Conservation (phyloP, 768 basidiomycete species). For the Punctularia strigosozonata region DNA sequence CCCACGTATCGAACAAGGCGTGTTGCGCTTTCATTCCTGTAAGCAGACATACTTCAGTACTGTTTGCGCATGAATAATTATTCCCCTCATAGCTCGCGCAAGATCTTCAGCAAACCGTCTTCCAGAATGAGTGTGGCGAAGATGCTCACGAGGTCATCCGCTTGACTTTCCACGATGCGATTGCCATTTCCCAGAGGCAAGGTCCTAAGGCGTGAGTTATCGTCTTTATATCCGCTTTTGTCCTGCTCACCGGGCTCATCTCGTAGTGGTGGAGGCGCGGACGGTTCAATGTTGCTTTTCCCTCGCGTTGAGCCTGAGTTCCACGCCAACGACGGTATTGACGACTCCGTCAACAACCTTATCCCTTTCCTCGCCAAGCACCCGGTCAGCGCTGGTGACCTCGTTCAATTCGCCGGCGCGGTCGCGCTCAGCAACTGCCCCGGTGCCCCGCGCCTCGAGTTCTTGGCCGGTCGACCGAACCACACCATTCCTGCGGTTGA, state of each 20-base stretch:
- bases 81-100: no score
- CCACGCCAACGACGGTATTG: conserved; percentile 14
- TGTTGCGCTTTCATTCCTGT: conserved; percentile 1
- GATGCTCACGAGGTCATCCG: conserved; percentile 19
- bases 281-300: conserved; percentile 14
- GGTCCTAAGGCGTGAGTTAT: conserved; percentile 4
- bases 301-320: conserved; percentile 11
- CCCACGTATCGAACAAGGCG: not conserved
- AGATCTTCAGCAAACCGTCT: conserved; percentile 21
- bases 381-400: conserved; percentile 6
- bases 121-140: conserved; percentile 24
- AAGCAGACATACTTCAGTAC: no score
- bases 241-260: no score
- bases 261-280: conserved; percentile 11
- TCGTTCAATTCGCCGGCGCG: conserved; percentile 12
- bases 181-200: conserved; percentile 10
- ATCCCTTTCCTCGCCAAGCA: conserved; percentile 3
- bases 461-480: no score
- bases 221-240: no score
- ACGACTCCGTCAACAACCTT: conserved; percentile 11
- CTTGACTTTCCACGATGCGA: conserved; percentile 17
- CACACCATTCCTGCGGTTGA: no score
- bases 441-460: no score
- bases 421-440: no score
- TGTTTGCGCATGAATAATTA: no score